phyloP scores from a whole-genome alignment of 2,329 filamentous ascomycete species.

The Penicillium decumbens region DNA sequence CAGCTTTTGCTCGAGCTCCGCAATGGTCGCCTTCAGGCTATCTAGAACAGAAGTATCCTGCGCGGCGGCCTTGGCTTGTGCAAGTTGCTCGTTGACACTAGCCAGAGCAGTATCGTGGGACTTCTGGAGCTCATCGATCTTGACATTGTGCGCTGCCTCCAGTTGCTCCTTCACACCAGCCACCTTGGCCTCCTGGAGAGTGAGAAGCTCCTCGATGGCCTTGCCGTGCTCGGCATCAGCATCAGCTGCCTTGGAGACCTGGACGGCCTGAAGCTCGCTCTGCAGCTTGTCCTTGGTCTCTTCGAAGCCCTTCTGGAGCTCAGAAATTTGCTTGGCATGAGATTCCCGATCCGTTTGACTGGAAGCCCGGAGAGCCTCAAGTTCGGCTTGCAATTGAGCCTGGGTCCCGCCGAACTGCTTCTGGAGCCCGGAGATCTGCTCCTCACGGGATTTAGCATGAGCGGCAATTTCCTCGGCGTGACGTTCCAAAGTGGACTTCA shows the following conservation, averaged over 20 bases:
- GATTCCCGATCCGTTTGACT: conserved; percentile 17
- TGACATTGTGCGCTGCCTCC: conserved; percentile 33
- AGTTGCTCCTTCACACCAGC: conserved; percentile 34
- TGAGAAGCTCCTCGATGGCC: conserved; percentile 41
- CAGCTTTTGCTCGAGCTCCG: conserved; percentile 60
- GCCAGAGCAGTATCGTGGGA: conserved; percentile 34
- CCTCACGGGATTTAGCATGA: conserved; percentile 26
- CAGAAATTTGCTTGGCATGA: conserved; percentile 29
- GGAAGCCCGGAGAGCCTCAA: conserved; percentile 14
- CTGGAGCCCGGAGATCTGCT: conserved; percentile 33
- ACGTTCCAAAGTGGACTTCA: conserved; percentile 25
- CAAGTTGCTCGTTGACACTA: conserved; percentile 33
- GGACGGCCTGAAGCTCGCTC: conserved; percentile 36
- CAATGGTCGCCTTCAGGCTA: conserved; percentile 39
- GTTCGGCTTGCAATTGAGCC: conserved; percentile 15
- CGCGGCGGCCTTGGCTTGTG: conserved; percentile 33
- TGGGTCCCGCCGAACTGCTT: conserved; percentile 32
- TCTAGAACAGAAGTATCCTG: conserved; percentile 38
- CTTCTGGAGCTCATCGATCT: conserved; percentile 35
- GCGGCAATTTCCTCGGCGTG: conserved; percentile 28
- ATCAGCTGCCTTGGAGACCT: conserved; percentile 33
- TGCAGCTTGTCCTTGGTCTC: conserved; percentile 32
- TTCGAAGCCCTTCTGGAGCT: conserved; percentile 35
- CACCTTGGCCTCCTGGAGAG: conserved; percentile 39
- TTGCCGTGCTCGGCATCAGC: conserved; percentile 38